A percentile compares a stretch with the other conserved stretches of the same genome.
phyloP scores from a whole-genome alignment of 73 alveolate genomes.

The Tetrahymena thermophila region DNA sequence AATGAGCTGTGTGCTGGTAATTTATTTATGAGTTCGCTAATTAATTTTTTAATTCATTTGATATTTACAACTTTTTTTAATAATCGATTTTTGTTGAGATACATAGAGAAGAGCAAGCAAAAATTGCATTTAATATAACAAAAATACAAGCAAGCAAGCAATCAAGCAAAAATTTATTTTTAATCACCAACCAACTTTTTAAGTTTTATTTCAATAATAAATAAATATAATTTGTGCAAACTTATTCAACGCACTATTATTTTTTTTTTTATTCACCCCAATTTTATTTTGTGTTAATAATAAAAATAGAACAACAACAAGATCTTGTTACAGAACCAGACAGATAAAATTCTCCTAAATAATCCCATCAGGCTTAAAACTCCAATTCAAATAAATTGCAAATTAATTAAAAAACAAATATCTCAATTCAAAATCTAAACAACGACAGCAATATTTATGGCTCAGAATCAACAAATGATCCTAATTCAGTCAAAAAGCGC shows the following conservation, averaged over 20 bases:
- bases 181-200: too few relatives aligned
- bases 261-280: background rate
- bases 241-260: background rate
- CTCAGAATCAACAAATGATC: background rate
- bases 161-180: too few relatives aligned
- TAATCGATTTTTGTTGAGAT: too few relatives aligned
- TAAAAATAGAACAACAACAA: background rate
- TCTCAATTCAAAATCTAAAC: background rate
- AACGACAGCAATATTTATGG: background rate
- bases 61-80: too few relatives aligned
- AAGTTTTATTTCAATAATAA: too few relatives aligned
- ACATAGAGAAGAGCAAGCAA: too few relatives aligned
- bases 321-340: background rate
- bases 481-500: background rate
- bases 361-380: background rate
- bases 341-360: background rate
- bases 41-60: too few relatives aligned
- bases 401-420: too few relatives aligned
- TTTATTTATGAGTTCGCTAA: too few relatives aligned
- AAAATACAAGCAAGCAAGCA: too few relatives aligned
- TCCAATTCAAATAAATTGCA: background rate
- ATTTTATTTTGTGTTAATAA: background rate
- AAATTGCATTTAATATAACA: too few relatives aligned
- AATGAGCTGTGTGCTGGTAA: background rate
- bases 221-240: too few relatives aligned